phyloP scores from a whole-genome alignment of 2,329 filamentous ascomycete species.

The Conoideocrella luteorostrata region DNA sequence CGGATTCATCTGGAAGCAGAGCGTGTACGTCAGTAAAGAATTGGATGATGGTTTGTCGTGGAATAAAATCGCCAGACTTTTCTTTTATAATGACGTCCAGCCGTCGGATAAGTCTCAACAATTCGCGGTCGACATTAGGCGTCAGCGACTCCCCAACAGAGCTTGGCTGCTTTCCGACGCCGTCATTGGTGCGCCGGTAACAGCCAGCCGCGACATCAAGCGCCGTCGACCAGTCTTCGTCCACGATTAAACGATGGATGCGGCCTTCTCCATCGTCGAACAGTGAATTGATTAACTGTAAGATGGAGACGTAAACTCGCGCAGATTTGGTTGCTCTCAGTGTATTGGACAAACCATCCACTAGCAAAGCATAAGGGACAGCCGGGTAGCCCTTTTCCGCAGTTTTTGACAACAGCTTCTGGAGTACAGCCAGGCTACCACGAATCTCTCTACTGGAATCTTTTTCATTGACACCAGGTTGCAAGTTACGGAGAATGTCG shows the following conservation, averaged over 20 bases:
- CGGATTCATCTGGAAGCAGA: slow-evolving; percentile 58
- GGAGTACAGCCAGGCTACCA: slow-evolving; percentile 56
- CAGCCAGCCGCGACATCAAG: slow-evolving; percentile 55
- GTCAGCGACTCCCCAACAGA: slow-evolving; percentile 25
- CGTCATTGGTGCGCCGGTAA: slow-evolving; percentile 26
- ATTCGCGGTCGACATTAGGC: slow-evolving; percentile 34
- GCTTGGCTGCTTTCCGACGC: slow-evolving; percentile 17
- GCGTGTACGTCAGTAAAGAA: slow-evolving; percentile 59
- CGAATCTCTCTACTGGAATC: slow-evolving; percentile 51
- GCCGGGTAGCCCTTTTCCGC: slow-evolving; percentile 53
- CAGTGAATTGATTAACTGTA: slow-evolving; percentile 49
- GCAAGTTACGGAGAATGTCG: slow-evolving; percentile 49
- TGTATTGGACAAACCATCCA: slow-evolving; percentile 50
- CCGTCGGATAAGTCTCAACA: slow-evolving; percentile 38
- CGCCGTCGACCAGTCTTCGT: slow-evolving; percentile 60
- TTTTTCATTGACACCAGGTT: slow-evolving; percentile 39
- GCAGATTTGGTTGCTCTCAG: slow-evolving; percentile 37
- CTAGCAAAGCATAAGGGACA: slow-evolving; percentile 52
- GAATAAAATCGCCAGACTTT: slow-evolving; percentile 49
- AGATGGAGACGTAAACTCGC: slow-evolving; percentile 39
- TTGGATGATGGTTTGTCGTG: slow-evolving; percentile 58
- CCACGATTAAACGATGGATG: slow-evolving; percentile 50
- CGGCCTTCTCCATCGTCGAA: slow-evolving; percentile 46
- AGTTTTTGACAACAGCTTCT: slow-evolving; percentile 55
- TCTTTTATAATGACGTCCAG: slow-evolving; percentile 42